phyloP scores from a whole-genome alignment of 139 green algal genomes.

The Chlorella sp. region DNA sequence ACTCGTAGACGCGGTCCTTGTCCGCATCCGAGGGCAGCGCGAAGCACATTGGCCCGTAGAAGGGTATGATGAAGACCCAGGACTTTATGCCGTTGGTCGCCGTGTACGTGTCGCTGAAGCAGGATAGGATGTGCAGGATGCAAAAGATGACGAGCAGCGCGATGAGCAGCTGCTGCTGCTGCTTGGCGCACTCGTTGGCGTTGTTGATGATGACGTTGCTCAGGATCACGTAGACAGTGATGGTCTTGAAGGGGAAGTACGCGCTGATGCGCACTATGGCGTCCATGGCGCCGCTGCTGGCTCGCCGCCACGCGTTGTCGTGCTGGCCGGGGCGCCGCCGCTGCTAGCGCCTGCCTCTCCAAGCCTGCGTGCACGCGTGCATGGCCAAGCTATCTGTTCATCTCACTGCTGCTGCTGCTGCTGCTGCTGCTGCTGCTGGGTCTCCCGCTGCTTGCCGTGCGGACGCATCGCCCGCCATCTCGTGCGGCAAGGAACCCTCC shows the following conservation, averaged over 20 bases:
- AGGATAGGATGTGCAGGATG: conserved; percentile 15
- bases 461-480: too few relatives aligned
- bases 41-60: conserved; percentile 31
- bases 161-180: conserved; percentile 27
- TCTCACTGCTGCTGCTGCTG: too few relatives aligned
- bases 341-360: too few relatives aligned
- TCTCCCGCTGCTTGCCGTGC: too few relatives aligned
- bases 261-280: neutral
- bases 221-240: conserved; percentile 18
- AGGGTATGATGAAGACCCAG: conserved; percentile 18
- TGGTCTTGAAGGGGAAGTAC: neutral
- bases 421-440: too few relatives aligned
- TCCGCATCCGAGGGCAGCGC: conserved; percentile 27
- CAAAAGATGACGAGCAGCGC: conserved; percentile 31
- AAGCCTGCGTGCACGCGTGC: too few relatives aligned
- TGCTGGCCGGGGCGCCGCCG: too few relatives aligned
- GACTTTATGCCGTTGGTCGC: conserved; percentile 17
- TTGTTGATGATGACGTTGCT: conserved; percentile 28
- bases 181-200: conserved; percentile 4
- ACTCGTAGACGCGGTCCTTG: conserved; percentile 34
- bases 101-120: conserved; percentile 37
- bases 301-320: too few relatives aligned
- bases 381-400: too few relatives aligned
- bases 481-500: too few relatives aligned
- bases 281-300: too few relatives aligned